These are phyloP conservation scores for Colletotrichum sp. DNA, from an alignment of 2,329 filamentous ascomycete species.

Conservation along the genomic window DNA sequence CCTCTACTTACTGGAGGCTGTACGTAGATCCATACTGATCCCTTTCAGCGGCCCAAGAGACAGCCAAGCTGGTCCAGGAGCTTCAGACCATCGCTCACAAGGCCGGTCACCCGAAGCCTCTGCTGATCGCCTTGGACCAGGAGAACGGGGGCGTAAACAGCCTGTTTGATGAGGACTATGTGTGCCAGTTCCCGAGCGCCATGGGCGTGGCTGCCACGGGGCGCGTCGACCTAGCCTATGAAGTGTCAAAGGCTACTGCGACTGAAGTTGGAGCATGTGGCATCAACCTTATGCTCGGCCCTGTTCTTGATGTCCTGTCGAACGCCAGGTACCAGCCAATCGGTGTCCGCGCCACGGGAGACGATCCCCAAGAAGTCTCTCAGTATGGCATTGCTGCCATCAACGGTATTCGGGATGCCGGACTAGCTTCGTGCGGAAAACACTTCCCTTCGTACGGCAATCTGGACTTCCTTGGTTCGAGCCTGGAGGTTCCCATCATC, in stretches of 20 bases:
- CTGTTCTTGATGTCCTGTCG: slow-evolving; percentile 90
- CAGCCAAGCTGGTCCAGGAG: slow-evolving; percentile 85
- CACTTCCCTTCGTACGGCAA: slow-evolving; percentile 98
- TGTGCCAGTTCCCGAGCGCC: slow-evolving; percentile 94
- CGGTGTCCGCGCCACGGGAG: slow-evolving; percentile 86
- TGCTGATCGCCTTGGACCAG: slow-evolving; percentile 92
- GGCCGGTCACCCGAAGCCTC: slow-evolving; percentile 85
- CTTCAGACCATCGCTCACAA: slow-evolving; percentile 91
- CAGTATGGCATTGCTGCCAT: slow-evolving; percentile 90
- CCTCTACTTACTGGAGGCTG: neutral
- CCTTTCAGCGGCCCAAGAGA: slow-evolving; percentile 81
- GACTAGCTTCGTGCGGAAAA: slow-evolving; percentile 88
- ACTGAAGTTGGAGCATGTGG: slow-evolving; percentile 92
- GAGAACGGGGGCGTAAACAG: slow-evolving; percentile 99
- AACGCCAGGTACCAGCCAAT: slow-evolving; percentile 91
- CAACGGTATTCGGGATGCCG: slow-evolving; percentile 91
- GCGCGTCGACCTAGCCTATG: slow-evolving; percentile 82
- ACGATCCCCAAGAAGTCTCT: slow-evolving; percentile 94
- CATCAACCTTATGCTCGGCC: slow-evolving; percentile 94
- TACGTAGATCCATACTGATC: neutral
- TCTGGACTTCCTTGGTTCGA: slow-evolving; percentile 89
- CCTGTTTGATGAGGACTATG: slow-evolving; percentile 92
- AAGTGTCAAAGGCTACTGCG: slow-evolving; percentile 90
- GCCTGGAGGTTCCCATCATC: slow-evolving; percentile 91
- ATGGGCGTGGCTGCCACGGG: slow-evolving; percentile 97